Evolutionary conservation across 805 yeast species (phyloP).

Genomic region (Candida berthetii): DNA sequence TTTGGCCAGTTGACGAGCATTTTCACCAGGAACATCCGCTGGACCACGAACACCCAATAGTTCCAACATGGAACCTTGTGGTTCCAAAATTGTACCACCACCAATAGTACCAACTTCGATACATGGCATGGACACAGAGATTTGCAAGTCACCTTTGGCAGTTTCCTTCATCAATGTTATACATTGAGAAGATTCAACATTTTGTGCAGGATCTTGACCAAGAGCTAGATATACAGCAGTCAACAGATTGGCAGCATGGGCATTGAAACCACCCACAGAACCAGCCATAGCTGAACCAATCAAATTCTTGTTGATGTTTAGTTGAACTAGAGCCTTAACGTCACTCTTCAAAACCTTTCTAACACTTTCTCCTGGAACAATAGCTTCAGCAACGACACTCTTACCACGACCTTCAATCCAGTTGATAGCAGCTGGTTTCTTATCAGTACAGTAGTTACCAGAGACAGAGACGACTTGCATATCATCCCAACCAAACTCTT

Average conservation of each 20-base stretch:
- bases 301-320: conserved; percentile 83
- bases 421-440: conserved; percentile 95
- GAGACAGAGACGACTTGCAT: conserved; percentile 91
- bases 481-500: conserved; percentile 87
- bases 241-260: conserved; percentile 95
- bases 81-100: conserved; percentile 96
- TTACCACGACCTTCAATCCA: conserved; percentile 99
- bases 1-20: conserved; percentile 89
- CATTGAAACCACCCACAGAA: conserved; percentile 95
- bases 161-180: conserved; percentile 88
- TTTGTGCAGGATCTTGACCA: conserved; percentile 99
- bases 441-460: conserved; percentile 97
- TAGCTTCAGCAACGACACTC: conserved; percentile 94
- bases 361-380: conserved; percentile 78
- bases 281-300: conserved; percentile 99
- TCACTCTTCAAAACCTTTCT: conserved; percentile 81
- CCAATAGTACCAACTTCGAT: conserved; percentile 99
- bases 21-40: conserved; percentile 86
- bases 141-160: conserved; percentile 70
- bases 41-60: conserved; percentile 94
- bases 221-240: conserved; percentile 93
- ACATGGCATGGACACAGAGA: conserved; percentile 98
- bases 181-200: conserved; percentile 96
- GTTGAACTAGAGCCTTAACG: conserved; percentile 86
- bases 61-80: conserved; percentile 95